phyloP scores from a whole-genome alignment of 1,139 yeast genomes.

The Sugiyamaella paludigena region DNA sequence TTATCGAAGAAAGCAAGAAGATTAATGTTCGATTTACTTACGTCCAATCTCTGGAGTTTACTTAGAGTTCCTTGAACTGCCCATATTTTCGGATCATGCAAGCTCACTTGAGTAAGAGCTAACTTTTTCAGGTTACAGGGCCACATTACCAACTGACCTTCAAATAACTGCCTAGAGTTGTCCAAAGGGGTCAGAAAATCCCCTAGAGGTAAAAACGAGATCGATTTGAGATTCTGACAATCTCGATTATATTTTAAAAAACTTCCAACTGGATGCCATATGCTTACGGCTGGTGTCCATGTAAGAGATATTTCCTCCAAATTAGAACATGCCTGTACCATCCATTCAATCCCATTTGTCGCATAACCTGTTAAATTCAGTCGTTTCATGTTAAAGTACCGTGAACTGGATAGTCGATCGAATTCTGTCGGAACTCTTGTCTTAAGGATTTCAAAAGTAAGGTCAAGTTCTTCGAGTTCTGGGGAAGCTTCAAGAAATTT shows the following conservation, averaged over 20 bases:
- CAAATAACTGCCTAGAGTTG: too few species aligned
- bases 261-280: not conserved
- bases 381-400: too few species aligned
- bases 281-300: not conserved
- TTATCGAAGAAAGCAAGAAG: not conserved
- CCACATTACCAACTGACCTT: not conserved
- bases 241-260: not conserved
- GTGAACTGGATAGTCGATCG: too few species aligned
- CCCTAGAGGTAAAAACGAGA: not conserved
- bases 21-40: not conserved
- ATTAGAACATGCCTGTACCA: too few species aligned
- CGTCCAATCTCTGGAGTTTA: not conserved
- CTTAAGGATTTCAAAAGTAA: not conserved
- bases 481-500: not conserved
- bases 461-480: slow-evolving; percentile 1
- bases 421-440: too few species aligned
- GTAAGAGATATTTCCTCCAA: too few species aligned
- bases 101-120: not conserved
- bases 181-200: too few species aligned
- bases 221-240: not conserved
- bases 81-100: not conserved
- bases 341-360: too few species aligned
- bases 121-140: not conserved
- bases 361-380: not conserved
- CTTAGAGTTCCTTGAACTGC: slow-evolving; percentile 1